These are phyloP conservation scores for Gloeophyllum trabeum DNA, from an alignment of 768 basidiomycete species.

Conservation along the genomic window DNA sequence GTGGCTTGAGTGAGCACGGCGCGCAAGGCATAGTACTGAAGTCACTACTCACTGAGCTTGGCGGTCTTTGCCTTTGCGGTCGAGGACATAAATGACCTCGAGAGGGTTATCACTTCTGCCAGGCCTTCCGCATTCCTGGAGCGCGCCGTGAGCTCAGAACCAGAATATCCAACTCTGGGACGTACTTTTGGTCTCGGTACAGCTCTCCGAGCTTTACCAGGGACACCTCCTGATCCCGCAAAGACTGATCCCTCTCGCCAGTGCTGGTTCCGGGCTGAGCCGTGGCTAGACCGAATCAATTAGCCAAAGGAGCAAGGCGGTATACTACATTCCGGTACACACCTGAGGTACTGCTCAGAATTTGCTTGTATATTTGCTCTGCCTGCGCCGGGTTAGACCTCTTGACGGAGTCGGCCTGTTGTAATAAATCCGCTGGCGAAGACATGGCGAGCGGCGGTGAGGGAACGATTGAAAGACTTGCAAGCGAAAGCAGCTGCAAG, in stretches of 20 bases:
- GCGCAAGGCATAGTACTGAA: conserved; percentile 1
- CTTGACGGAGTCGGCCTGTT: conserved; percentile 40
- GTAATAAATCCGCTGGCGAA: conserved; percentile 29
- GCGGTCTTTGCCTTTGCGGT: conserved; percentile 97
- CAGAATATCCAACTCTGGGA: conserved; percentile 5
- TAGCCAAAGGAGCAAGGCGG: conserved; percentile 4
- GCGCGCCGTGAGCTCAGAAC: background rate
- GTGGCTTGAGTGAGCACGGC: background rate
- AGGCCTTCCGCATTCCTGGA: conserved; percentile 74
- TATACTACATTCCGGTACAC: too few relatives aligned
- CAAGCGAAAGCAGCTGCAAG: too few relatives aligned
- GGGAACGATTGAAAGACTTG: too few relatives aligned
- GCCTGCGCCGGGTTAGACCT: conserved; percentile 45
- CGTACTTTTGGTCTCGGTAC: conserved; percentile 77
- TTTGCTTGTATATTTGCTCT: conserved; percentile 65
- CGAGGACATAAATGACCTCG: conserved; percentile 78
- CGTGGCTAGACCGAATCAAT: too few relatives aligned
- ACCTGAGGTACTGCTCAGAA: conserved; percentile 36
- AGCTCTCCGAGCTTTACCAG: conserved; percentile 79
- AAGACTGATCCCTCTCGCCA: conserved; percentile 38
- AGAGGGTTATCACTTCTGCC: conserved; percentile 76
- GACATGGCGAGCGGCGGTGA: too few relatives aligned
- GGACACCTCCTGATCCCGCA: conserved; percentile 78
- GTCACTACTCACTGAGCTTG: conserved; percentile 64
- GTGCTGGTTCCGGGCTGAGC: too few relatives aligned